Evolutionary conservation across 2,329 filamentous ascomycete species (phyloP).

Genomic region (Passalora sequoiae): DNA sequence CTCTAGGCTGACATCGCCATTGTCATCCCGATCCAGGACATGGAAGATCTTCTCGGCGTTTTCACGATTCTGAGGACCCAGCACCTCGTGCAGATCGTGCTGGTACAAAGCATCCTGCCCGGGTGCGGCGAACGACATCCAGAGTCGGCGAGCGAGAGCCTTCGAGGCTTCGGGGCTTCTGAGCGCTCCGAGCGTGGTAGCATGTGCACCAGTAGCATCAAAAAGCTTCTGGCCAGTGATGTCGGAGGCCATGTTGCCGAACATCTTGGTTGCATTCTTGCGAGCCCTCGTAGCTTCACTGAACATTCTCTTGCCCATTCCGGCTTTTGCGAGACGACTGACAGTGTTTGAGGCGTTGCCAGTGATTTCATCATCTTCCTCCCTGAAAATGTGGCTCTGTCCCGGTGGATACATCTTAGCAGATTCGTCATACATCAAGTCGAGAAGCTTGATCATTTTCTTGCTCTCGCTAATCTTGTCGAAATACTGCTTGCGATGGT

Average conservation of each 20-base stretch:
- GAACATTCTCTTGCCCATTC: conserved; percentile 67
- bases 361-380: conserved; percentile 77
- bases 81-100: conserved; percentile 24
- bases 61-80: conserved; percentile 21
- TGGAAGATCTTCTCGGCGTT: conserved; percentile 31
- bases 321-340: conserved; percentile 37
- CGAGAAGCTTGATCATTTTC: conserved; percentile 65
- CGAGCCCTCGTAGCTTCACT: conserved; percentile 61
- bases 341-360: conserved; percentile 60
- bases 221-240: conserved; percentile 85
- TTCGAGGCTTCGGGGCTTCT: conserved; percentile 27
- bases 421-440: conserved; percentile 74
- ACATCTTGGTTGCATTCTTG: conserved; percentile 77
- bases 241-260: conserved; percentile 79
- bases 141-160: conserved; percentile 32
- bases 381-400: conserved; percentile 66
- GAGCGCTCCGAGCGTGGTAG: conserved; percentile 27
- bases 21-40: conserved; percentile 29
- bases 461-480: conserved; percentile 73
- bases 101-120: conserved; percentile 23
- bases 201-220: conserved; percentile 38
- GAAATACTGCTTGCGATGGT: conserved; percentile 68
- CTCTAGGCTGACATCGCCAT: conserved; percentile 33
- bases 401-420: conserved; percentile 69
- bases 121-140: conserved; percentile 30